Conservation (phyloP, 2,329 filamentous ascomycete species). For the Ceratocystis cubensis region DNA sequence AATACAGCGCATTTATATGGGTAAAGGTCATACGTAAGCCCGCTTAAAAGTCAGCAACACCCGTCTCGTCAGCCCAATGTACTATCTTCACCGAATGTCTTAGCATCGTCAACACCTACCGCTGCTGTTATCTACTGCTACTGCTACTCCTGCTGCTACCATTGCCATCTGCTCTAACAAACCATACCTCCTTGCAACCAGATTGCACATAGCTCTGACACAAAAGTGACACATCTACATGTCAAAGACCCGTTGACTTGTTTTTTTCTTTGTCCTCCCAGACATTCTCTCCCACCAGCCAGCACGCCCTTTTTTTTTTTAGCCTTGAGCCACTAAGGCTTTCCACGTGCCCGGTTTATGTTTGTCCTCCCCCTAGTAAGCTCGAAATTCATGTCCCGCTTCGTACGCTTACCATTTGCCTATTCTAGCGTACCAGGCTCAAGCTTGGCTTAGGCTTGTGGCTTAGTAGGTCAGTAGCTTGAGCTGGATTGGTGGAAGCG, state of each 20-base stretch:
- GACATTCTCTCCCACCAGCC: neutral
- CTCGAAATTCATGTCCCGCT: neutral
- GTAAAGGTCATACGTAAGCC: too few relatives aligned
- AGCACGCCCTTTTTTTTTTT: neutral
- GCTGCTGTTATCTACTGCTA: too few relatives aligned
- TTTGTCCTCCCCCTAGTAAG: neutral
- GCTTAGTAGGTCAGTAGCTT: neutral
- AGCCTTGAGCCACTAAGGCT: neutral
- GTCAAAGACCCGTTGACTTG: neutral
- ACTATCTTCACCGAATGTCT: neutral
- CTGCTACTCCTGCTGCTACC: neutral
- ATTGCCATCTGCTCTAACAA: neutral
- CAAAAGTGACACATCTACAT: constrained; percentile 3
- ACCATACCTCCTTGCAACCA: neutral
- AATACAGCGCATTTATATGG: too few relatives aligned
- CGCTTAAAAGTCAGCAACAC: neutral
- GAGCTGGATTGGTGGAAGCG: neutral
- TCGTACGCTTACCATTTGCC: neutral
- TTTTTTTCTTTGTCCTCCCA: neutral
- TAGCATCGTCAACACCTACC: too few relatives aligned
- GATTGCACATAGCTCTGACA: neutral
- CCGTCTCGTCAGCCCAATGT: neutral
- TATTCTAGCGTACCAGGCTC: neutral
- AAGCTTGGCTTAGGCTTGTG: neutral
- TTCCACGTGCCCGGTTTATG: constrained; percentile 3